Evolutionary conservation across 805 yeast species (phyloP), one percentile per base, ranked within the genome.

Genomic region (Yamadazyma akitaensis): DNA sequence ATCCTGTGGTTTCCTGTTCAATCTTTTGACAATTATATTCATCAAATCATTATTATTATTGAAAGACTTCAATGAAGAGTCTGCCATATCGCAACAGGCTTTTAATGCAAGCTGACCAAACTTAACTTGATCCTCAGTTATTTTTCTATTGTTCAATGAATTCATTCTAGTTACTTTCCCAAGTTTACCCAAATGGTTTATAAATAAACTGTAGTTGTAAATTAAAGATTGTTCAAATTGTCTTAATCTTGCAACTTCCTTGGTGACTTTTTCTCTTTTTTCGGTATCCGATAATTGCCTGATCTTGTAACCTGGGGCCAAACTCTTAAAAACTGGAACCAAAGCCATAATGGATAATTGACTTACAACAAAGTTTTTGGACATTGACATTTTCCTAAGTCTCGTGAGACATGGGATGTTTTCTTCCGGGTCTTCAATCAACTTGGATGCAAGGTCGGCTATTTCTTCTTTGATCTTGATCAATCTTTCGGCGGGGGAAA

Each of bases 391-490:
- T 54, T 76, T 80, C 44, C 87, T 70, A 42, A 87, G 72, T 60
- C 91, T 79, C 2, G 85, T 75, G 11, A 91, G 69, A 25, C 81
- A 71, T 12, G 77, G 60, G 7, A 85, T 73, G 57, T 91, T 79
- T 58, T 88, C 96, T 63, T 94, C 98, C 6, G 98, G 97, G 48
- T 88, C 88, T 61, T 90, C 96, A 57, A 81, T 81, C 31, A 92
- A 67, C 36, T 77, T 77, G 34, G 88, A 86, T 1, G 96, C 97
- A 41, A 84, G 64, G 16, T 78, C 81, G 0, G 98, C 96, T 36
- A 94, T 79, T 46, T 86, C 88, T 65, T 90, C 97, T 58, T 90
- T 87, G 36, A 86, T 70, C 47, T 79, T 76, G 6, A 75, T 55
- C 21, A 88, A 69, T 46, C 72, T 73, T 60, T 85, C 85, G 47